These are phyloP conservation scores for Fusarium torulosum DNA, from an alignment of 2,329 filamentous ascomycete genomes.

Conservation along the genomic window DNA sequence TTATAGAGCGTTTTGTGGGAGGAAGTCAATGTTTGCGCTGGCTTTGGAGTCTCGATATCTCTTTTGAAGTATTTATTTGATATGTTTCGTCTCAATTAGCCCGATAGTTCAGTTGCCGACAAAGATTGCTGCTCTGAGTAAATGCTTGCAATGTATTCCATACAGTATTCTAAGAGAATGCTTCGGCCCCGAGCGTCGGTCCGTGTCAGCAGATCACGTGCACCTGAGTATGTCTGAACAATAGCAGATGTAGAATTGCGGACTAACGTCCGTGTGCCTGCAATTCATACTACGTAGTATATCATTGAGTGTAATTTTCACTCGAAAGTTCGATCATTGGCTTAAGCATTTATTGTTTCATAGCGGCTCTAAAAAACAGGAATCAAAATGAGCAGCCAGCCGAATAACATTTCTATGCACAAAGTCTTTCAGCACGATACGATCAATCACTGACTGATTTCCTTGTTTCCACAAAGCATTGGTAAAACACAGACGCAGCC, in stretches of 20 bases:
- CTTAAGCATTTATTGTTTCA: not conserved
- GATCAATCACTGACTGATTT: not conserved
- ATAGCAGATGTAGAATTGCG: not conserved
- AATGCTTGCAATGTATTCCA: slow-evolving; percentile 38
- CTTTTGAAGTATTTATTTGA: not conserved
- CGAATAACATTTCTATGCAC: not conserved
- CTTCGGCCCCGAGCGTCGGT: slow-evolving; percentile 24
- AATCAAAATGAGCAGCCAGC: not conserved
- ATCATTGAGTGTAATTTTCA: no score
- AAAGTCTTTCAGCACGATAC: not conserved
- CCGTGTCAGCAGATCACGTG: slow-evolving; percentile 39
- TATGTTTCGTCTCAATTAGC: slow-evolving; percentile 3
- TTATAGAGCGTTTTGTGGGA: slow-evolving; percentile 17
- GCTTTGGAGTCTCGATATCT: not conserved
- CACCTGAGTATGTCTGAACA: not conserved
- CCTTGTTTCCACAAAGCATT: not conserved
- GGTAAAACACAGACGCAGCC: slow-evolving; percentile 20
- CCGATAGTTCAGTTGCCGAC: slow-evolving; percentile 9
- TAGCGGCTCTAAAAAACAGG: not conserved
- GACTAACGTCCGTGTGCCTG: not conserved
- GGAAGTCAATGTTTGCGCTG: slow-evolving; percentile 7
- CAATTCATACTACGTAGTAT: not conserved
- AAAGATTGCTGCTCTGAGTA: slow-evolving; percentile 18
- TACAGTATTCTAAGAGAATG: slow-evolving; percentile 34
- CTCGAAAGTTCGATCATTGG: not conserved